A percentile compares a stretch with the other conserved stretches of the same genome.
Conservation (phyloP, 257 asterid species). For the Salvia hispanica region DNA sequence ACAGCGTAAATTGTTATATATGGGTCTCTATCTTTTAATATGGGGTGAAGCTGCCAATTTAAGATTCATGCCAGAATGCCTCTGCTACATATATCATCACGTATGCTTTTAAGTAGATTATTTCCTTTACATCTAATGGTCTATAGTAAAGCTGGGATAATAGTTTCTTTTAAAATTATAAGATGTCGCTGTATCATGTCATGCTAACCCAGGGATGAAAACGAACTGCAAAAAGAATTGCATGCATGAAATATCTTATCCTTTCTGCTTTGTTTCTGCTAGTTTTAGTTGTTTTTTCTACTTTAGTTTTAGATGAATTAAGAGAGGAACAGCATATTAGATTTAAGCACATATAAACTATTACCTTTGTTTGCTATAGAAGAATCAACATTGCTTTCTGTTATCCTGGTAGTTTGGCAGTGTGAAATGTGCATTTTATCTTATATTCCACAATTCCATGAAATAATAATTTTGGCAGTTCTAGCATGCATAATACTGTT, state of each 20-base stretch:
- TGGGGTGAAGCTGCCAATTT: constrained; percentile 99
- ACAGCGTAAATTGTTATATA: constrained; percentile 88
- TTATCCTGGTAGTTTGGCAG: constrained; percentile 3
- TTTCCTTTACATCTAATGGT: constrained; percentile 13
- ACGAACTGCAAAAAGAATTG: constrained; percentile 1
- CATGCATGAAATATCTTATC: background rate
- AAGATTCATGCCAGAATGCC: constrained; percentile 98
- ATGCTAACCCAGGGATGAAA: constrained; percentile 18
- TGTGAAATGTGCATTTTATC: background rate
- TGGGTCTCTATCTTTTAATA: constrained; percentile 92
- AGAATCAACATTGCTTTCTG: background rate
- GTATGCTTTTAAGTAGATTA: constrained; percentile 52
- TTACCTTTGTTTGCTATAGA: constrained; percentile 7
- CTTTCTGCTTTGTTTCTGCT: constrained; percentile 3
- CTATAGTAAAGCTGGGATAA: constrained; percentile 17
- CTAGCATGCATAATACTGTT: background rate
- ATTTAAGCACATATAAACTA: background rate
- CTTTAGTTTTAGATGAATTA: constrained; percentile 4
- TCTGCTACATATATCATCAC: constrained; percentile 95
- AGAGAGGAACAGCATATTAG: constrained; percentile 1
- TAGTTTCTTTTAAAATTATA: background rate
- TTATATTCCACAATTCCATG: constrained; percentile 6
- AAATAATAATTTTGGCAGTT: constrained; percentile 1
- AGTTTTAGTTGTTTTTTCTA: constrained; percentile 3
- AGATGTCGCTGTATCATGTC: constrained; percentile 7